Evolutionary conservation across 805 yeast genomes (phyloP), one percentile per base, ranked within the genome.

Genomic region (Metschnikowia cubensis): DNA sequence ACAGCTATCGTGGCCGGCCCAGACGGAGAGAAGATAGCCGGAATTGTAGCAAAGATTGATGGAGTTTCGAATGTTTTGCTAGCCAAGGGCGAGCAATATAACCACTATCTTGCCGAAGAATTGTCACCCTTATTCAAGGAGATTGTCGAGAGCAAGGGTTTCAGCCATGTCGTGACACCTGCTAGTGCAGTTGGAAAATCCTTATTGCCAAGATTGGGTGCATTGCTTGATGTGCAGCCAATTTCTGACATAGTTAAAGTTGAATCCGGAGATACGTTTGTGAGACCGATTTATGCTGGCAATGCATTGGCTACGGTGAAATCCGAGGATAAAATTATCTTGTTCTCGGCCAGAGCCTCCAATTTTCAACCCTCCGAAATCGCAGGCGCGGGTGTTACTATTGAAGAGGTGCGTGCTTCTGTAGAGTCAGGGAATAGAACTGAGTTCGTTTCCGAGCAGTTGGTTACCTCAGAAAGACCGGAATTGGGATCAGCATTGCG

Each of bases 261-360:
- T 36, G 80, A 79, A 56, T 73, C 81, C 46, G 75, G 80, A 15
- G 80, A 78, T 53, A 86, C 94, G 6, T 94, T 92, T 68, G 83
- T 85, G 35, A 85, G 98, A 67, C 97, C 98, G 42, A 89, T 92
- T 35, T 94, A 88, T 65, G 98, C 99, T 18, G 99, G 99, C 44
- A 94, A 94, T 69, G 96, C 95, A 4, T 73, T 89, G 51, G 80
- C 89, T 37, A 90, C 96, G 2, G 88, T 94, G 45, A 80, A 83
- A 66, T 75, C 89, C 21, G 74, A 66, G 21, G 97, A 92, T 61
- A 65, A 75, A 4, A 73, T 80, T 54, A 77, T 87, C 47, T 70
- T 92, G 52, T 71, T 87, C 11, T 85, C 96, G n/a, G 82, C 87
- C 10, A 82, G 98, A 71, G 75, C 89, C 1, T 85, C 97, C 13